Conservation (phyloP, 306 rosid species). For the Casuarina equisetifolia region DNA sequence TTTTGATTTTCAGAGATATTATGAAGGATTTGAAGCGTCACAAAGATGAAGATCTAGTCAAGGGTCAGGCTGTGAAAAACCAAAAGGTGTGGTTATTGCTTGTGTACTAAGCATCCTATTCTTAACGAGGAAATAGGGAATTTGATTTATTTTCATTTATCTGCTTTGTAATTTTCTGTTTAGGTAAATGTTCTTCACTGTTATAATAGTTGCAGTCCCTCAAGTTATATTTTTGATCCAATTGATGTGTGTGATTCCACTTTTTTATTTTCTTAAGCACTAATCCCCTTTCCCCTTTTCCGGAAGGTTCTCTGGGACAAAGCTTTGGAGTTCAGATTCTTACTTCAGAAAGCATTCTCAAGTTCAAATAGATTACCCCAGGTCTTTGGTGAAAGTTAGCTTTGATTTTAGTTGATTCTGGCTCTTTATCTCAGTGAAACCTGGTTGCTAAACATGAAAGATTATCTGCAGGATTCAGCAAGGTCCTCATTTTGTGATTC, state of each 20-base stretch:
- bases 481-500: slow-evolving; percentile 60
- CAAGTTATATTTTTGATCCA: not conserved
- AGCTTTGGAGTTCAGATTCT: slow-evolving; percentile 78
- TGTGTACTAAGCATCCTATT: not conserved
- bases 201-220: not conserved
- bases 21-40: slow-evolving; percentile 74
- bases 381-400: slow-evolving; percentile 41
- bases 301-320: slow-evolving; percentile 83
- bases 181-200: not conserved
- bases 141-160: not conserved
- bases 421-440: slow-evolving; percentile 20
- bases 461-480: slow-evolving; percentile 64
- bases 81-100: slow-evolving; percentile 60
- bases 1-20: slow-evolving; percentile 46
- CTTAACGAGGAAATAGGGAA: not conserved
- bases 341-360: slow-evolving; percentile 81
- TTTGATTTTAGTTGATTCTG: not conserved
- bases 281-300: slow-evolving; percentile 13
- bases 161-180: not conserved
- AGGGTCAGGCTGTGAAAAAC: slow-evolving; percentile 84
- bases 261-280: slow-evolving; percentile 4
- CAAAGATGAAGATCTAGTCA: slow-evolving; percentile 79
- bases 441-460: slow-evolving; percentile 17
- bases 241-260: not conserved
- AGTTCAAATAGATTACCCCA: slow-evolving; percentile 87